These are phyloP conservation scores for Chlamydomonas sphaeroides DNA, from an alignment of 139 green algal species.

Conservation along the genomic window DNA sequence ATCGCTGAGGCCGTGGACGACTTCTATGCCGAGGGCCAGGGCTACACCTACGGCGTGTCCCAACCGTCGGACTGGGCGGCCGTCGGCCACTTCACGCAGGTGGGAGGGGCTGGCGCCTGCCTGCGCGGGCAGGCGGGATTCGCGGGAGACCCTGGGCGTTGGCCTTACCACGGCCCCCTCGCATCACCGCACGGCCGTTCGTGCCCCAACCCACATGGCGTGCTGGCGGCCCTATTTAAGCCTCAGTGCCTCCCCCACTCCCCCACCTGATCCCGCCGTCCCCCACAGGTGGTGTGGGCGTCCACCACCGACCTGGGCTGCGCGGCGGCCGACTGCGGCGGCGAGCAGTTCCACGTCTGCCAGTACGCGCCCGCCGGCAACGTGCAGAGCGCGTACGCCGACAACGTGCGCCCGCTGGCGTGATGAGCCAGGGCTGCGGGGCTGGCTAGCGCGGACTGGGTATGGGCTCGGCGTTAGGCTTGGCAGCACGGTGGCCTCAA, in stretches of 20 bases:
- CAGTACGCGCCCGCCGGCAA: conserved; percentile 20
- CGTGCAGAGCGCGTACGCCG: conserved; percentile 16
- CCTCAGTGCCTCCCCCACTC: neutral
- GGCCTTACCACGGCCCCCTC: neutral
- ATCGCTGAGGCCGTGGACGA: conserved; percentile 33
- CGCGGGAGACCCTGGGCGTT: neutral
- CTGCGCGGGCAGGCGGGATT: neutral
- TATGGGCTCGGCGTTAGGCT: no score
- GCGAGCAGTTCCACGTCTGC: conserved; percentile 29
- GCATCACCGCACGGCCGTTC: no score
- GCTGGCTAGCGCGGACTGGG: no score
- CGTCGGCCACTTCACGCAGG: conserved; percentile 45
- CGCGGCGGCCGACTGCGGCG: conserved; percentile 3
- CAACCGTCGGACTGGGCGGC: conserved; percentile 1
- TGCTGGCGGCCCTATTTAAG: neutral
- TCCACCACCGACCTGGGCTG: conserved; percentile 16
- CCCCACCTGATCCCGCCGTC: no score
- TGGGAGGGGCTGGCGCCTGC: neutral
- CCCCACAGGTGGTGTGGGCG: conserved; percentile 17
- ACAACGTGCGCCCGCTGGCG: conserved; percentile 6
- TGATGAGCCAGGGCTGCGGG: no score
- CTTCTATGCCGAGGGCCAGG: conserved; percentile 44
- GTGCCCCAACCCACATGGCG: no score
- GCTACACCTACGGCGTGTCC: conserved; percentile 15
- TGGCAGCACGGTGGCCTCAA: no score